Evolutionary conservation across 139 green algal species (phyloP).

Genomic region (Chlorella sp.): DNA sequence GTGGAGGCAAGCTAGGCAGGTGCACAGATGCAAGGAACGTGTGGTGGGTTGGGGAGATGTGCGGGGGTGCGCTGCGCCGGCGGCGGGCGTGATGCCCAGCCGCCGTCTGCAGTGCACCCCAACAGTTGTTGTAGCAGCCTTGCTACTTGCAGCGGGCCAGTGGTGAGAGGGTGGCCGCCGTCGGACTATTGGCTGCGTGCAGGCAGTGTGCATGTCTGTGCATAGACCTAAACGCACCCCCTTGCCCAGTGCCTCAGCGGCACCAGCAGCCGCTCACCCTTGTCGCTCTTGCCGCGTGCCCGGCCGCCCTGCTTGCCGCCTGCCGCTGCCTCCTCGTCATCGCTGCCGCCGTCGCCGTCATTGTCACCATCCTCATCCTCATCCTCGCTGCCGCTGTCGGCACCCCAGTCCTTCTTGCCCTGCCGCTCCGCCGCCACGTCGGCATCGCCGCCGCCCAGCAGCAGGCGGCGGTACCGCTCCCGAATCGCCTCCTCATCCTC

Average conservation of each 20-base stretch:
- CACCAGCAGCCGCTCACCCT: conserved; percentile 31
- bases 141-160: conserved; percentile 24
- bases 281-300: conserved; percentile 23
- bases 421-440: conserved; percentile 18
- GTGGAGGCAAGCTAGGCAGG: neutral
- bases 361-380: neutral
- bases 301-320: conserved; percentile 21
- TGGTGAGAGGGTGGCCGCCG: neutral
- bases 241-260: too few species aligned
- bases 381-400: conserved; percentile 11
- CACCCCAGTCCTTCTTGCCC: conserved; percentile 70
- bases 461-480: conserved; percentile 55
- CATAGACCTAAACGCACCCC: too few species aligned
- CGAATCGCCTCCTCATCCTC: conserved; percentile 60
- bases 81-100: neutral
- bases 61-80: neutral
- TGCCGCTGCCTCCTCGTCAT: neutral
- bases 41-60: neutral
- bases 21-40: neutral
- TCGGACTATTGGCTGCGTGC: conserved; percentile 27
- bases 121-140: conserved; percentile 6
- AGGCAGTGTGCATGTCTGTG: neutral
- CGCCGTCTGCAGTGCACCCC: neutral
- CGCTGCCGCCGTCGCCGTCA: neutral
- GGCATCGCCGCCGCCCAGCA: conserved; percentile 43